phyloP scores from a whole-genome alignment of 352 stramenopile species.

The Phytopythium sindhum region DNA sequence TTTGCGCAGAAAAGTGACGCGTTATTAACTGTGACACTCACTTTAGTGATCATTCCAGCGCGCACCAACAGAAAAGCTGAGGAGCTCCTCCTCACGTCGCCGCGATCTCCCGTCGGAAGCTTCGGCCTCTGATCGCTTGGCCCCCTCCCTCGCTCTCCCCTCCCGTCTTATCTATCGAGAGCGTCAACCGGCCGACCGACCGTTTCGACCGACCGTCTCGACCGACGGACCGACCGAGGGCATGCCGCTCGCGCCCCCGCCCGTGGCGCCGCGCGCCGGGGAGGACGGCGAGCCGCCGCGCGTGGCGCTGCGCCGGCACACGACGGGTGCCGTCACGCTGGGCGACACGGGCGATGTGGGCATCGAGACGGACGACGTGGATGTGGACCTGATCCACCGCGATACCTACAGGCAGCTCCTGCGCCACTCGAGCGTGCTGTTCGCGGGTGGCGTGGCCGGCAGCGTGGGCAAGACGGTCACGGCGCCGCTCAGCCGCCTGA shows the following conservation, averaged over 20 bases:
- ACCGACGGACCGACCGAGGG: not conserved
- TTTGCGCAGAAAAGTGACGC: too few species aligned
- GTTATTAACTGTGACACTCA: too few species aligned
- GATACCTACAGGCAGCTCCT: slow-evolving; percentile 69
- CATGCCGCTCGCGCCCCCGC: slow-evolving; percentile 7
- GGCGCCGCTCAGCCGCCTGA: slow-evolving; percentile 92
- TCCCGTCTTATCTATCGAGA: not conserved
- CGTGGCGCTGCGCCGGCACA: slow-evolving; percentile 68
- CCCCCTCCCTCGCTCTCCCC: too few species aligned
- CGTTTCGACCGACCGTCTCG: not conserved
- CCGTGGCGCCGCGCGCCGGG: slow-evolving; percentile 10
- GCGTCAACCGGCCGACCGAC: too few species aligned
- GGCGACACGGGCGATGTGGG: slow-evolving; percentile 72
- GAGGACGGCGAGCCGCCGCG: slow-evolving; percentile 25
- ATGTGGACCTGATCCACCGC: slow-evolving; percentile 67
- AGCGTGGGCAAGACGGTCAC: slow-evolving; percentile 95
- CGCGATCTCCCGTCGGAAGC: not conserved
- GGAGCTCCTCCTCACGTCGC: not conserved
- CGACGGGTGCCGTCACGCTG: slow-evolving; percentile 78
- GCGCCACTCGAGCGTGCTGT: slow-evolving; percentile 74
- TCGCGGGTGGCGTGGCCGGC: slow-evolving; percentile 91
- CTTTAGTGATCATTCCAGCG: not conserved
- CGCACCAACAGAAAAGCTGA: not conserved
- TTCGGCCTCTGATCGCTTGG: not conserved
- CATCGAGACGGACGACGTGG: slow-evolving; percentile 79